Conservation (phyloP, 257 asterid species). For the Petrea volubilis region DNA sequence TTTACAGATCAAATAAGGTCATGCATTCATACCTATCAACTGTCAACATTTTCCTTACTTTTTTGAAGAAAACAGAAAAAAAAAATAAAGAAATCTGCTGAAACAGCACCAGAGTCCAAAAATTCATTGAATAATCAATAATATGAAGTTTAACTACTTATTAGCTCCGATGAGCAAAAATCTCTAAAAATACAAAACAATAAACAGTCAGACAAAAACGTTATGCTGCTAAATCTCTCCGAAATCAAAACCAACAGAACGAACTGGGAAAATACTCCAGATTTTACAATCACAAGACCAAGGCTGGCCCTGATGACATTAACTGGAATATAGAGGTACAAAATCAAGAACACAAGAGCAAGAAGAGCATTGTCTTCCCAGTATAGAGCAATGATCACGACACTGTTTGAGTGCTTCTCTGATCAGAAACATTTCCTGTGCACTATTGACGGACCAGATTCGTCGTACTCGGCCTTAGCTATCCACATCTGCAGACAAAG, state of each 20-base stretch:
- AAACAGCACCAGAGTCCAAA: background rate
- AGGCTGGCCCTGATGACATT: background rate
- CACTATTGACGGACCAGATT: conserved; percentile 40
- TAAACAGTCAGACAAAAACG: conserved; percentile 4
- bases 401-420: background rate
- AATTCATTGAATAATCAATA: no score
- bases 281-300: background rate
- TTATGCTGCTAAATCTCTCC: conserved; percentile 7
- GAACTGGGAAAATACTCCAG: background rate
- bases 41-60: no score
- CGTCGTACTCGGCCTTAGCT: conserved; percentile 37
- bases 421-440: conserved; percentile 39
- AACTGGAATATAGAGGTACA: background rate
- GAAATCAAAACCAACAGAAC: conserved; percentile 2
- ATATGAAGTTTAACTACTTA: background rate
- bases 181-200: background rate
- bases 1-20: no score
- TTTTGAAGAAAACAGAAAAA: no score
- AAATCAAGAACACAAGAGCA: conserved; percentile 5
- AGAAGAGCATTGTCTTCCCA: conserved; percentile 5
- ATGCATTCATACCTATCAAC: no score
- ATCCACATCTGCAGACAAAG: conserved; percentile 35
- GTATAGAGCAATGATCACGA: background rate
- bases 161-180: conserved; percentile 6
- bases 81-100: no score